phyloP scores from a whole-genome alignment of 805 yeast genomes.

The Nakazawaea wyomingensis region DNA sequence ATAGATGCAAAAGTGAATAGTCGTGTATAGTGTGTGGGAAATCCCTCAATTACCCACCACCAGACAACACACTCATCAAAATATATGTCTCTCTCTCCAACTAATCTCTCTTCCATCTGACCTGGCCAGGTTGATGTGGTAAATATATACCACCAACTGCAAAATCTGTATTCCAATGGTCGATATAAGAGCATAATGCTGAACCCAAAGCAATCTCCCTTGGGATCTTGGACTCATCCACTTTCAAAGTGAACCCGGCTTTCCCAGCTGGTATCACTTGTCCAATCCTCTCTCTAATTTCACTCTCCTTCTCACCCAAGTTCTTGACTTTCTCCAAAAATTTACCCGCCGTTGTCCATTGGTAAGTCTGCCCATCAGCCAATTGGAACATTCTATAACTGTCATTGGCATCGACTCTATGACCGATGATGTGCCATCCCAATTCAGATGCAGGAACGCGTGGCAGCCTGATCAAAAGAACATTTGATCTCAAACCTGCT shows the following conservation, averaged over 20 bases:
- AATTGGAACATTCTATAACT: slow-evolving; percentile 55
- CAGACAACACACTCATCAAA: too few species aligned
- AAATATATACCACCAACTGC: slow-evolving; percentile 63
- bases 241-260: slow-evolving; percentile 48
- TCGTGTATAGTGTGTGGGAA: background rate
- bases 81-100: background rate
- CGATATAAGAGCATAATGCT: slow-evolving; percentile 56
- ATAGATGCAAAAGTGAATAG: too few species aligned
- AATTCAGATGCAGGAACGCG: slow-evolving; percentile 46
- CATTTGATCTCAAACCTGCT: slow-evolving; percentile 58
- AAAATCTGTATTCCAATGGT: slow-evolving; percentile 60
- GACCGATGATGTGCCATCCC: slow-evolving; percentile 60
- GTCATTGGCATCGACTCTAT: slow-evolving; percentile 57
- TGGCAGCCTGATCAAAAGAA: slow-evolving; percentile 48
- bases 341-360: slow-evolving; percentile 59
- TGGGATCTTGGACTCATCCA: slow-evolving; percentile 52
- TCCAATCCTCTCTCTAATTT: slow-evolving; percentile 60
- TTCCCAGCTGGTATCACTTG: slow-evolving; percentile 47
- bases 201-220: slow-evolving; percentile 54
- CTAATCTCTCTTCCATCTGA: slow-evolving; percentile 54
- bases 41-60: slow-evolving; percentile 10
- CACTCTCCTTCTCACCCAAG: slow-evolving; percentile 59
- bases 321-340: slow-evolving; percentile 54
- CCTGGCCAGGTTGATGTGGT: slow-evolving; percentile 43
- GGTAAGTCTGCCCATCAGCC: slow-evolving; percentile 56